Percentiles rank a stretch among this genome's conserved stretches.
These are phyloP conservation scores for Rhynchospora tenuis DNA, from an alignment of 176 grass and related monocot species.

Conservation along the genomic window DNA sequence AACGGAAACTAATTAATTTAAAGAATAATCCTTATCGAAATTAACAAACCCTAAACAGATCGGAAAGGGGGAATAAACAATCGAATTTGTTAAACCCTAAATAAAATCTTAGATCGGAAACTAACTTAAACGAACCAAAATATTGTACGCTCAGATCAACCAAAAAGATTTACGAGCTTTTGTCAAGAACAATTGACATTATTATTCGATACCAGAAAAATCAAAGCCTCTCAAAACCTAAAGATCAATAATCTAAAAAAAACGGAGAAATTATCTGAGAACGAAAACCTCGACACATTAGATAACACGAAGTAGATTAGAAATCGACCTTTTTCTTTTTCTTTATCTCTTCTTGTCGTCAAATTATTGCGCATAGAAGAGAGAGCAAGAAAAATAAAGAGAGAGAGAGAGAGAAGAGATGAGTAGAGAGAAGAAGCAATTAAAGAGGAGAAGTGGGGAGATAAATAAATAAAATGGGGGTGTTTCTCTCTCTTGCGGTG, in stretches of 20 bases:
- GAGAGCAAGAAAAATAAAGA: neutral
- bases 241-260: neutral
- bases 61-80: neutral
- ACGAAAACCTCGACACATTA: neutral
- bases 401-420: neutral
- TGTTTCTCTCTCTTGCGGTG: neutral
- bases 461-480: neutral
- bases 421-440: neutral
- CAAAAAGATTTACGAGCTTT: neutral
- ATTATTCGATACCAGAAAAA: neutral
- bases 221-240: neutral
- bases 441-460: neutral
- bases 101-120: slow-evolving; percentile 1
- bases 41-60: no score
- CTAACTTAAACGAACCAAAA: neutral
- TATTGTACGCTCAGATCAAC: slow-evolving; percentile 23
- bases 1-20: neutral
- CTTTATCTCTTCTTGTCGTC: slow-evolving; percentile 16
- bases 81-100: neutral
- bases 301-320: neutral
- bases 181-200: neutral
- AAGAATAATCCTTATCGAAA: neutral
- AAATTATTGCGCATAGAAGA: neutral
- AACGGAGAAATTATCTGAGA: neutral
- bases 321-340: slow-evolving; percentile 12